Conservation (phyloP, 768 basidiomycete genomes). For the Tulasnella sp. region DNA sequence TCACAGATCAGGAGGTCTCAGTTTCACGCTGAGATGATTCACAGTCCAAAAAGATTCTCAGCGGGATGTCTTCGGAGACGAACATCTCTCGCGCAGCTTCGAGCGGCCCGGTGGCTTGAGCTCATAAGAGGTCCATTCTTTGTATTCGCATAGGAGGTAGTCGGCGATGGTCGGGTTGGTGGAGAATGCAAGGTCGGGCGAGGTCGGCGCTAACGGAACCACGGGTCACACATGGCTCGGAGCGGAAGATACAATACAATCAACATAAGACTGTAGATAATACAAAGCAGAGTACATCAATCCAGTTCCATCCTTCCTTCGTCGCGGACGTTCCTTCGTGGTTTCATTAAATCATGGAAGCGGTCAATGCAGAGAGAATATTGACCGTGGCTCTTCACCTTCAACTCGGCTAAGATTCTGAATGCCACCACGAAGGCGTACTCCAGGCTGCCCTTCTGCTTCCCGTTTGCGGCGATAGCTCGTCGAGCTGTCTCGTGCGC, state of each 20-base stretch:
- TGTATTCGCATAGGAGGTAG: not conserved
- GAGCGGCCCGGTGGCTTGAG: not conserved
- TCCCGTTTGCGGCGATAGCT: not conserved
- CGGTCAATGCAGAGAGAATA: not conserved
- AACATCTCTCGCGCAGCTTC: not conserved
- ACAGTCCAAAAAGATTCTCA: not conserved
- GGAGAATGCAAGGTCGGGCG: not conserved
- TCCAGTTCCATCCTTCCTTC: not conserved
- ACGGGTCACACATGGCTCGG: not conserved
- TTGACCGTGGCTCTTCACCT: not conserved
- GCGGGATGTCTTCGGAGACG: not conserved
- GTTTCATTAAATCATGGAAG: not conserved
- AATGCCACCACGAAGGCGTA: not conserved
- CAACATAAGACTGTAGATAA: not conserved
- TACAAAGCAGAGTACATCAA: not conserved
- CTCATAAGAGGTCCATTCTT: not conserved
- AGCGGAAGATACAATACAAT: not conserved
- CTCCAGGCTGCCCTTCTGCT: not conserved
- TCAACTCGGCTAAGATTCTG: not conserved
- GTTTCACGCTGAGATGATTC: not conserved
- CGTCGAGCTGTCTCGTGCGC: slow-evolving; percentile 26
- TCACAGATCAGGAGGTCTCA: not conserved
- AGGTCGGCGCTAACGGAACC: not conserved
- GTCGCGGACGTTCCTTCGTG: not conserved
- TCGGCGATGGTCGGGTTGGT: not conserved